These are phyloP conservation scores for Aspergillus heteromorphus DNA, from an alignment of 495 filamentous ascomycete species.

Conservation along the genomic window DNA sequence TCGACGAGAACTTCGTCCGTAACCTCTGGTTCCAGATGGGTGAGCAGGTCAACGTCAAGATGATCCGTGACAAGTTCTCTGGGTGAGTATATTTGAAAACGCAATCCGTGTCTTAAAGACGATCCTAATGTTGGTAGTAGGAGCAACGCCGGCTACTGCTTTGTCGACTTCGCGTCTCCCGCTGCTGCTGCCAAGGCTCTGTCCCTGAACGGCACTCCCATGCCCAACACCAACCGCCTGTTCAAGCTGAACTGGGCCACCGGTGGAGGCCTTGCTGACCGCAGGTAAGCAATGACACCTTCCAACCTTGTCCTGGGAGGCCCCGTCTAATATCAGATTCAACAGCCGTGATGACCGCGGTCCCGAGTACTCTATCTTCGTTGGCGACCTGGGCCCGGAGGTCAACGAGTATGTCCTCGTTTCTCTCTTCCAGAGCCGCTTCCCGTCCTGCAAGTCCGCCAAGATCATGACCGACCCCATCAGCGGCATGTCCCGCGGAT, in stretches of 20 bases:
- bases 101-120: slow-evolving; percentile 7
- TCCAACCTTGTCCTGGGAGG: neutral
- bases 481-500: slow-evolving; percentile 93
- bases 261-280: slow-evolving; percentile 89
- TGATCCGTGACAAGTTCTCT: slow-evolving; percentile 99
- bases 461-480: slow-evolving; percentile 99
- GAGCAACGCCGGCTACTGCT: slow-evolving; percentile 98
- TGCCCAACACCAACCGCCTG: slow-evolving; percentile 88
- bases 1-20: slow-evolving; percentile 97
- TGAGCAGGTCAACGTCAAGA: slow-evolving; percentile 96
- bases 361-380: slow-evolving; percentile 95
- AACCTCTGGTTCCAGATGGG: slow-evolving; percentile 86
- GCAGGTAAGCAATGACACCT: slow-evolving; percentile 54
- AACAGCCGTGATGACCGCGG: slow-evolving; percentile 85
- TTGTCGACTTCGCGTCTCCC: slow-evolving; percentile 84
- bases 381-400: slow-evolving; percentile 95
- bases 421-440: slow-evolving; percentile 92
- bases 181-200: slow-evolving; percentile 89
- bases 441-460: slow-evolving; percentile 95
- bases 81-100: slow-evolving; percentile 63
- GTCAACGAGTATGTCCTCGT: slow-evolving; percentile 98
- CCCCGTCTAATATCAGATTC: neutral
- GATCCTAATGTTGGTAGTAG: slow-evolving; percentile 50
- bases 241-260: slow-evolving; percentile 99
- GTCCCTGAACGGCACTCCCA: slow-evolving; percentile 78